Evolutionary conservation across 345 rosid species (phyloP).

Genomic region (Geranium brycei): DNA sequence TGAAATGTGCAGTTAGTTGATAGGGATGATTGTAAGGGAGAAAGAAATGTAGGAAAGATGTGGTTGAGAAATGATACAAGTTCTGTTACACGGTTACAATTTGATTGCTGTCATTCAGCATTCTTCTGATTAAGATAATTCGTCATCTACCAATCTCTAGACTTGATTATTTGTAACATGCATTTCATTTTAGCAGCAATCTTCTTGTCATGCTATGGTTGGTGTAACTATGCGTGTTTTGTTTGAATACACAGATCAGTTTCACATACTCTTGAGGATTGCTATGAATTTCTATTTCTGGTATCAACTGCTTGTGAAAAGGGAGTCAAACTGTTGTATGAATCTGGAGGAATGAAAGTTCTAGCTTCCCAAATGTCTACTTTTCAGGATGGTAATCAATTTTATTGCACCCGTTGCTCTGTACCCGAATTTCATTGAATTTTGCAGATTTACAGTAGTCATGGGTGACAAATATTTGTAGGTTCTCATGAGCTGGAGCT

Average conservation of each 20-base stretch:
- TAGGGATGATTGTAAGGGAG: too few relatives aligned
- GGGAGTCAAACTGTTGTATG: constrained; percentile 35
- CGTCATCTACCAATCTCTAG: neutral
- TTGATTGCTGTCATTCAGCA: neutral
- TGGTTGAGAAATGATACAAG: neutral
- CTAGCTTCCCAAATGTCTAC: constrained; percentile 45
- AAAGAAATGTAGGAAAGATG: too few relatives aligned
- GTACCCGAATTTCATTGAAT: neutral
- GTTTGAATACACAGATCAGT: constrained; percentile 24
- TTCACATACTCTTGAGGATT: constrained; percentile 41
- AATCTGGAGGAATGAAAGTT: constrained; percentile 60
- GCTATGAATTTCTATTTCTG: constrained; percentile 62
- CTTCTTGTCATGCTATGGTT: neutral
- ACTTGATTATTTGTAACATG: neutral
- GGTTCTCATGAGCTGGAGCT: constrained; percentile 69
- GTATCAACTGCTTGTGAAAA: constrained; percentile 44
- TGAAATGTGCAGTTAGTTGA: too few relatives aligned
- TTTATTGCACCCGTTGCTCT: neutral
- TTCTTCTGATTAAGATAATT: neutral
- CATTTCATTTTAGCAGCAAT: neutral
- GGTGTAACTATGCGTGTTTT: constrained; percentile 3
- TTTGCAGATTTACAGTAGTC: neutral
- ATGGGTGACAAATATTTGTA: constrained; percentile 16
- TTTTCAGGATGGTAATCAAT: constrained; percentile 48
- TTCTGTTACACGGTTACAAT: neutral